Conservation (phyloP, 331 rosid genomes). For the Spiraea crenata region DNA sequence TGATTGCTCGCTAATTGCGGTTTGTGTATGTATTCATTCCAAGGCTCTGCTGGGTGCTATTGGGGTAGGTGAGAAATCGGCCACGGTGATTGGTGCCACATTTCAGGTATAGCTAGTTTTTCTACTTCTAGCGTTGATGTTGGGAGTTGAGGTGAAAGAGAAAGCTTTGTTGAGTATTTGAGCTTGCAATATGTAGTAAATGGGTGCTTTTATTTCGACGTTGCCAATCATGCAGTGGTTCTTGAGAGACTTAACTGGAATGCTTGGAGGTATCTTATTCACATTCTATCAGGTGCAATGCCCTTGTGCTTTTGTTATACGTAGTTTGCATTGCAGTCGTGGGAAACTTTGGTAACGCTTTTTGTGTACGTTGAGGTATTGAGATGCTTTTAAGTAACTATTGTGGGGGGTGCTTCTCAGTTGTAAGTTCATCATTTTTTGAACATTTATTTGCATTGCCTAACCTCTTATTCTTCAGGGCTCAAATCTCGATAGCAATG, state of each 20-base stretch:
- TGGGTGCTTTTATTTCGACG: constrained; percentile 13
- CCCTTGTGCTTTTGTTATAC: not conserved
- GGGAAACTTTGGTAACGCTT: not conserved
- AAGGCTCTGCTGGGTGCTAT: constrained; percentile 93
- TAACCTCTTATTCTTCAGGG: constrained; percentile 54
- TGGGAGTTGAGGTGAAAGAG: not conserved
- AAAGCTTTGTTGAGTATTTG: constrained; percentile 20
- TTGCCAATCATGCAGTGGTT: constrained; percentile 79
- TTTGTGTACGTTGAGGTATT: not conserved
- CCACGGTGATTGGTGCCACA: constrained; percentile 92
- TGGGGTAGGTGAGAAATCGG: constrained; percentile 98
- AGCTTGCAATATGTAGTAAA: constrained; percentile 24
- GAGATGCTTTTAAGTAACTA: not conserved
- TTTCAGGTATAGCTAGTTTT: constrained; percentile 72
- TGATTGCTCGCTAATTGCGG: not conserved
- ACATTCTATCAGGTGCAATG: constrained; percentile 83
- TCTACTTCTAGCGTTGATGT: not conserved
- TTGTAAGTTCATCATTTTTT: constrained; percentile 10
- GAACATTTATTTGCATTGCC: not conserved
- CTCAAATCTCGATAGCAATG: constrained; percentile 92
- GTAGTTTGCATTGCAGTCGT: not conserved
- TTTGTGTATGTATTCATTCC: constrained; percentile 23
- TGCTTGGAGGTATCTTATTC: constrained; percentile 97
- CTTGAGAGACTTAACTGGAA: constrained; percentile 95
- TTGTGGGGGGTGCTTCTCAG: constrained; percentile 5